Base-by-base conservation (phyloP, 2,329 filamentous ascomycete genomes). In the Pseudocercospora vitis region DNA sequence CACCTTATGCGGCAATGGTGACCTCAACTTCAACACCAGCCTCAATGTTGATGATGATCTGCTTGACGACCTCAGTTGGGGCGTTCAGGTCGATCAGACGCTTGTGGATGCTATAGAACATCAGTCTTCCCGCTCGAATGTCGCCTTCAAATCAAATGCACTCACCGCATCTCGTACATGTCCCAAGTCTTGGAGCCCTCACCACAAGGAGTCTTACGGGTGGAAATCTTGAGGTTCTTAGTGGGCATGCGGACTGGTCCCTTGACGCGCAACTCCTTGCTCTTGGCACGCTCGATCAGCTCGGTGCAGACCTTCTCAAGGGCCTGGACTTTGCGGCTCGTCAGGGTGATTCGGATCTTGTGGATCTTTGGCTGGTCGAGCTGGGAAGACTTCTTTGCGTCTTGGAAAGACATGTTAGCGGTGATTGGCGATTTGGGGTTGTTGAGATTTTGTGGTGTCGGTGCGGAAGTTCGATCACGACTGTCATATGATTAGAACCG, bases 171-270 rank as follows among this genome's bases (percentile, higher is more conserved):
- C 87, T 99, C 92, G 79, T 83, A 99, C 78, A 83, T 86, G 77
- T 97, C 94, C 94, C 94, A 99, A 74, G 94, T 99, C 90, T 99
- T 99, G 79, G 88, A 95, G 81, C 94, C 94, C 86, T 99, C 94
- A 88, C 94, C 94, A 81, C 89, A 94, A 76, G 94, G 94, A 65
- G 94, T 97, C 88, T 99, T 99, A 74, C 94, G 88, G 83, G 94
- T 96, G 76, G 89, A 90, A 83, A 96, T 85, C 84, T 94, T 90
- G 72, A 97, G 85, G 76, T 85, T 89, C 87, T 96, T 96, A 82
- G 91, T 96, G 71, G 94, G 91, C 71, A 96, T 88, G 73, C 92
- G 91, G 78, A 97, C 92, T 75, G 92, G 91, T 73, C 94, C 92
- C 88, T 97, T 97, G 81, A 95, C 90, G 75, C 88, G 88, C 73